Base-by-base conservation (phyloP, 2,329 filamentous ascomycete species). In the Colletotrichum sp. region DNA sequence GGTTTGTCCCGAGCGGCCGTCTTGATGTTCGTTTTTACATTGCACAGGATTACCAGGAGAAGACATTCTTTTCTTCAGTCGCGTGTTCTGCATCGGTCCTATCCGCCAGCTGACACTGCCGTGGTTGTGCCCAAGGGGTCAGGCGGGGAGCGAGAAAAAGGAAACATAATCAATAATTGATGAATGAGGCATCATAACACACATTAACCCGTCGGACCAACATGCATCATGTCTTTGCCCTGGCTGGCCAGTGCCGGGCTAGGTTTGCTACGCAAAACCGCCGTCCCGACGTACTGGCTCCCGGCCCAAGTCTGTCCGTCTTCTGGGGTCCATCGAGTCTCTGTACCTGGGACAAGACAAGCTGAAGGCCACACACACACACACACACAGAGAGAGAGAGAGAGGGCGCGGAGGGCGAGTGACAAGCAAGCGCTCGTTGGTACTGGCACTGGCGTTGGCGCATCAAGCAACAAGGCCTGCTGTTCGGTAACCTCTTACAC, bases 221-320 rank as follows among this genome's bases (percentile, higher is more conserved):
- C 69, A 66, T 72, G 55, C 62, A 65, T 73, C 49, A 66, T 59
- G 39, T 66, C 34, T 69, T 57, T 34, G 55, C 55, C 27, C 27
- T 59, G 55, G 22, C 22, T 73, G 73, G 30, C 64, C 73, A 61
- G 59, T 76, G 59, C 73, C 70, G 73, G 44, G 64, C 73, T 76
- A 73, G 64, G 73, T 69, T 69, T 69, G 64, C 64, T 69, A 69
- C 70, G 57, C 69, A 68, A 76, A 76, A 67, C 70, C 64, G 64
- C 69, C 32, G 70, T 69, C 70, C 73, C 73, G 70, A 73, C 73
- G 49, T 73, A 73, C 73, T 76, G 73, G 73, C 73, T 76, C 73
- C 70, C 70, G 64, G 73, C 70, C 70, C 73, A 76, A 52, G 64
- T 39, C 44, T 67, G 69, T 36, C 70, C 52, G 49, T 19, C 36